phyloP scores from a whole-genome alignment of 1,284 basidiomycete species.

The Phellinidium pouzarii region DNA sequence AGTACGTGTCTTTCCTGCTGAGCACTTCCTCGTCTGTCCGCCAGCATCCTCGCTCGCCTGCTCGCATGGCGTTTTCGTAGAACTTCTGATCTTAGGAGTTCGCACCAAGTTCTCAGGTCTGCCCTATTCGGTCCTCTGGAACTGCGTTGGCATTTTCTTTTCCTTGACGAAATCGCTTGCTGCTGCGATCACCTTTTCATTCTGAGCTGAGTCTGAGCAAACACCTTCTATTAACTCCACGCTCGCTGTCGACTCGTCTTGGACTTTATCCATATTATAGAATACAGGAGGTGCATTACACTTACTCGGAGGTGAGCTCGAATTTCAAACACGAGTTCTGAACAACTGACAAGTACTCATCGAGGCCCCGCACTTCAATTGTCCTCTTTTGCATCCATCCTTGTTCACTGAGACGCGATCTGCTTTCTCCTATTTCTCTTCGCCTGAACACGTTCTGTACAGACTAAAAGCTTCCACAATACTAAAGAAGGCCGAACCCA shows the following conservation, averaged over 20 bases:
- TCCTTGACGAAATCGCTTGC: neutral
- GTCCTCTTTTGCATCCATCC: neutral
- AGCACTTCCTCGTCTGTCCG: neutral
- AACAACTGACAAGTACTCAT: neutral
- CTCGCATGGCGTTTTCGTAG: neutral
- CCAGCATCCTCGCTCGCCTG: neutral
- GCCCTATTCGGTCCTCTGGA: neutral
- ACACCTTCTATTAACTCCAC: neutral
- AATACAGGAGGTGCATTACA: neutral
- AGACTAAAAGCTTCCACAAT: neutral
- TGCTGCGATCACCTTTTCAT: neutral
- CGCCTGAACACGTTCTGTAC: neutral
- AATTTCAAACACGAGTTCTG: neutral
- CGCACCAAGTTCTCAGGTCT: neutral
- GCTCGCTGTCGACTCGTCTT: neutral
- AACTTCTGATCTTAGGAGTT: neutral
- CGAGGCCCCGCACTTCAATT: neutral
- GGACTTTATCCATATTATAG: neutral
- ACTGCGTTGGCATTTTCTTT: neutral
- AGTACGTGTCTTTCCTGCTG: neutral
- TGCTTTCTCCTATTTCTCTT: neutral
- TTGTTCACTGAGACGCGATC: neutral
- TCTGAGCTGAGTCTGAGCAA: neutral
- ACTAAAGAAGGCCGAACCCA: neutral
- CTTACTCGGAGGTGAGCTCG: neutral